Conservation (phyloP, 2,329 filamentous ascomycete species). For the Knoxdaviesia proteae region DNA sequence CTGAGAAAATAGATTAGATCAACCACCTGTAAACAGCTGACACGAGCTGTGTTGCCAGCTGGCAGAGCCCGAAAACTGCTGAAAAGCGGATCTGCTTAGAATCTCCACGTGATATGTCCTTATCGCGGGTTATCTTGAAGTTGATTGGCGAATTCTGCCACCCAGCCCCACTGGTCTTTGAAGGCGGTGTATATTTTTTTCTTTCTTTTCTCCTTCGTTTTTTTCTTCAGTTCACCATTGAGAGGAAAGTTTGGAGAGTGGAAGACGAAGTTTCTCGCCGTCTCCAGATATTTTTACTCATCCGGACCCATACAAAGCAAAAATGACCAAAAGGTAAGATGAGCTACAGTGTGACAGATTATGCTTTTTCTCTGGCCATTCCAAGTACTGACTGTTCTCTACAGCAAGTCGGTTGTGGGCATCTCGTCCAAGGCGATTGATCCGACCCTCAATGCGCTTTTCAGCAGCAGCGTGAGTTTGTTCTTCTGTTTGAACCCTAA, state of each 20-base stretch:
- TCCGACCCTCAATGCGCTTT: constrained; percentile 47
- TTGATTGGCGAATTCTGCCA: no score
- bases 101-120: no score
- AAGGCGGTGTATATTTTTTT: no score
- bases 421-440: constrained; percentile 34
- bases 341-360: background rate
- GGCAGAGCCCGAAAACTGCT: no score
- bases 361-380: background rate
- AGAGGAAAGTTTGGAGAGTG: constrained; percentile 4
- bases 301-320: background rate
- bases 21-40: no score
- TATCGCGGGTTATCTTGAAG: no score
- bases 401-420: constrained; percentile 2
- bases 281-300: no score
- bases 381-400: constrained; percentile 1
- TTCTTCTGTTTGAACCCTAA: background rate
- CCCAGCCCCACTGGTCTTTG: no score
- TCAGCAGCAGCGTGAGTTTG: constrained; percentile 47
- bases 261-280: no score
- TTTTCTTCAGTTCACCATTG: constrained; percentile 7
- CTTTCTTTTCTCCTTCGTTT: constrained; percentile 1
- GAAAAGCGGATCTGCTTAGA: no score
- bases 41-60: no score
- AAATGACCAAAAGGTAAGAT: constrained; percentile 9
- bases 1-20: no score